Conservation (phyloP, 257 asterid species). For the Echium plantagineum region DNA sequence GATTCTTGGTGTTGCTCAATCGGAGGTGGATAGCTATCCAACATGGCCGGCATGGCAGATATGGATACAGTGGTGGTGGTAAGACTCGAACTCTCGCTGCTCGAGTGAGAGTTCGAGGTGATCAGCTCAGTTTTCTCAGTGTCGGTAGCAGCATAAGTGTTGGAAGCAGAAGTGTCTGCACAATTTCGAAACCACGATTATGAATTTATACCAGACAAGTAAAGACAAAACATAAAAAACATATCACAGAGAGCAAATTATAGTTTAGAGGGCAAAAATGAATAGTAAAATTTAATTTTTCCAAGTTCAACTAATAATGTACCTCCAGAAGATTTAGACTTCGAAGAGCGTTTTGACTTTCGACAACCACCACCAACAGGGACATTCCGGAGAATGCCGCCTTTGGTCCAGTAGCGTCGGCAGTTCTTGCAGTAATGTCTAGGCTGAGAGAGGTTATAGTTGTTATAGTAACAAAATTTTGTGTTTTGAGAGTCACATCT, state of each 20-base stretch:
- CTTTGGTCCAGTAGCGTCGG: conserved; percentile 91
- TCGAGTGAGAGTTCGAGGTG: conserved; percentile 29
- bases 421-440: conserved; percentile 88
- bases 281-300: too few relatives aligned
- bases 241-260: too few relatives aligned
- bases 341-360: conserved; percentile 55
- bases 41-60: too few relatives aligned
- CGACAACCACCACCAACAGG: conserved; percentile 96
- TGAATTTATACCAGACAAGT: too few relatives aligned
- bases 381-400: conserved; percentile 90
- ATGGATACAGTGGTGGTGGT: conserved; percentile 26
- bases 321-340: conserved; percentile 15
- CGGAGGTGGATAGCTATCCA: conserved; percentile 22
- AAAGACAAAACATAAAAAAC: too few relatives aligned
- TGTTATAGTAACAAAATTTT: conserved; percentile 79
- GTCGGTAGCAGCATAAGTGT: conserved; percentile 1
- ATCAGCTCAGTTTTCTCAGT: conserved; percentile 20
- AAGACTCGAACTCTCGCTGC: conserved; percentile 72
- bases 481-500: conserved; percentile 86
- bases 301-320: too few relatives aligned
- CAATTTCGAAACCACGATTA: too few relatives aligned
- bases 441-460: conserved; percentile 88
- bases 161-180: too few relatives aligned
- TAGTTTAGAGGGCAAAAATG: too few relatives aligned
- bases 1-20: conserved; percentile 14